These are phyloP conservation scores for Kwoniella bestiolae DNA, from an alignment of 768 basidiomycete genomes.

Conservation along the genomic window DNA sequence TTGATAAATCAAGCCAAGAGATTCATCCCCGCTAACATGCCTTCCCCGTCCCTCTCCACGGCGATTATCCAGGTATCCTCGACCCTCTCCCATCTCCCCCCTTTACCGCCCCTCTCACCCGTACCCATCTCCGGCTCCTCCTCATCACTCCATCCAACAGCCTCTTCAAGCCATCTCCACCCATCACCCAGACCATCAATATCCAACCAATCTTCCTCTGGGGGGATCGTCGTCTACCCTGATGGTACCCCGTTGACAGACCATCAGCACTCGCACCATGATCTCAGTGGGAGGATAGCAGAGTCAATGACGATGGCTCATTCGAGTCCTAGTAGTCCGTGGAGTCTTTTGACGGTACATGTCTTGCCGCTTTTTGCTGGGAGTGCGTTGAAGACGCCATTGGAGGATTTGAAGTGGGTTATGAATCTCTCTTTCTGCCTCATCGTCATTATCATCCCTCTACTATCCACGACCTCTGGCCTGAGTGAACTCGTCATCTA, in stretches of 20 bases:
- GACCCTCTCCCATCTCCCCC: constrained; percentile 48
- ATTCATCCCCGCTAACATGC: background rate
- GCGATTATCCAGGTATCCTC: constrained; percentile 40
- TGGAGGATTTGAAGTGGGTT: constrained; percentile 80
- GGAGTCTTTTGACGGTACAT: constrained; percentile 81
- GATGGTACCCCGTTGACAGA: constrained; percentile 38
- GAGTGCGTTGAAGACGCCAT: constrained; percentile 79
- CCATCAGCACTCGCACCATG: constrained; percentile 16
- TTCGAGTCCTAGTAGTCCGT: constrained; percentile 62
- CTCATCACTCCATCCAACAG: constrained; percentile 8
- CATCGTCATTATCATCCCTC: background rate
- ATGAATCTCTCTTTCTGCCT: background rate
- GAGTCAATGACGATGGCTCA: constrained; percentile 43
- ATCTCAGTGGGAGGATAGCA: constrained; percentile 14
- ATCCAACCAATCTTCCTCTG: constrained; percentile 21
- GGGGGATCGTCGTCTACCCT: constrained; percentile 33
- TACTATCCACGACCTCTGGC: no score
- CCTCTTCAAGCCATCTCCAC: constrained; percentile 13
- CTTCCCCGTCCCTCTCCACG: background rate
- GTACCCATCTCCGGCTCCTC: constrained; percentile 23
- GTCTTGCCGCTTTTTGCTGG: constrained; percentile 91
- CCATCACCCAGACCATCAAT: constrained; percentile 28
- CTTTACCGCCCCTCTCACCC: constrained; percentile 46
- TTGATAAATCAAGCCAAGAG: background rate
- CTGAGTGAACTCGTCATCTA: no score